Conservation (phyloP, 2,329 filamentous ascomycete species). For the Lomentospora prolificans region DNA sequence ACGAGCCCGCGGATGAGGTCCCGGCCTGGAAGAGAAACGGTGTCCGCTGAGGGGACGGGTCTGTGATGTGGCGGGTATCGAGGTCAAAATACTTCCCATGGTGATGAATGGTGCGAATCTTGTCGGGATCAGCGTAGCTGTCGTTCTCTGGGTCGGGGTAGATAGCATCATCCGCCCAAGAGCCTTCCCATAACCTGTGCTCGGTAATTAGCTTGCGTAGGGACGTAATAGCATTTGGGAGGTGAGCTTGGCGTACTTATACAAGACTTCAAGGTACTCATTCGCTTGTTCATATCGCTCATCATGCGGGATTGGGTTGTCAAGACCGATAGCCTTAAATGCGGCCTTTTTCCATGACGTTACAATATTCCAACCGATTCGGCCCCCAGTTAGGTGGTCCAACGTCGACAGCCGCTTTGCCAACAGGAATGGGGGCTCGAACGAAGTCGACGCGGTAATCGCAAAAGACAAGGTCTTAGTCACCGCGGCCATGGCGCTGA, state of each 20-base stretch:
- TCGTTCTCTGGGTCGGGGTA: constrained; percentile 41
- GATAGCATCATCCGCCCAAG: constrained; percentile 49
- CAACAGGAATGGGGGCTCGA: constrained; percentile 51
- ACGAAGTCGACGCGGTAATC: constrained; percentile 53
- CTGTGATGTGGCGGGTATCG: constrained; percentile 34
- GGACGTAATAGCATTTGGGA: too few relatives aligned
- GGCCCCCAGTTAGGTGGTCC: constrained; percentile 50
- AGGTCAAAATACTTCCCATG: constrained; percentile 44
- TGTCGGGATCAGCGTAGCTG: constrained; percentile 46
- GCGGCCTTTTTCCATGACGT: constrained; percentile 48
- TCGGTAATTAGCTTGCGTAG: constrained; percentile 4
- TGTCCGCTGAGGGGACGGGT: constrained; percentile 46
- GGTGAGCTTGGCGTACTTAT: too few relatives aligned
- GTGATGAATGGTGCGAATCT: constrained; percentile 51
- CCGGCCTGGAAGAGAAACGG: constrained; percentile 51
- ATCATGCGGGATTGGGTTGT: constrained; percentile 49
- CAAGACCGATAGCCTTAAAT: constrained; percentile 51
- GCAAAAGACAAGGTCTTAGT: constrained; percentile 54
- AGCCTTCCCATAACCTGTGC: constrained; percentile 40
- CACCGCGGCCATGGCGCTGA: constrained; percentile 56
- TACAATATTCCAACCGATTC: constrained; percentile 59
- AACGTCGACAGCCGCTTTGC: constrained; percentile 53
- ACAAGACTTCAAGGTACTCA: constrained; percentile 51
- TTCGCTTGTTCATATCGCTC: constrained; percentile 51
- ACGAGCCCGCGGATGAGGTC: constrained; percentile 45